A percentile compares a stretch with the other conserved stretches of the same genome.
Evolutionary conservation across 495 filamentous ascomycete species (phyloP).

Genomic region (Podospora sp.): DNA sequence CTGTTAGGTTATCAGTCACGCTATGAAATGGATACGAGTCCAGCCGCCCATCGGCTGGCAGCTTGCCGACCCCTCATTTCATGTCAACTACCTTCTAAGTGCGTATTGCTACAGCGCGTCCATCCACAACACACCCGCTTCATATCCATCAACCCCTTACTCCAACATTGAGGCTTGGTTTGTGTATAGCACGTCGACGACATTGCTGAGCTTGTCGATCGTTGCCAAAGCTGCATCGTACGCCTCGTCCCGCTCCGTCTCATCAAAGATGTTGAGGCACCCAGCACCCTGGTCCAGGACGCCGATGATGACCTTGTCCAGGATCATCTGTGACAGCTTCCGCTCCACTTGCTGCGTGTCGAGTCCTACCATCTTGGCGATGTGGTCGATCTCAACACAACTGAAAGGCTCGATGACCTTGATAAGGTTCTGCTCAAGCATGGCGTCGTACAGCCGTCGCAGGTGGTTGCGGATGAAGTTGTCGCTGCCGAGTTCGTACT

Average conservation of each 20-base stretch:
- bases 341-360: constrained; percentile 96
- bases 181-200: constrained; percentile 95
- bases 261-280: constrained; percentile 95
- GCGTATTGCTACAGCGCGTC: constrained; percentile 14
- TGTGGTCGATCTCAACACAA: constrained; percentile 92
- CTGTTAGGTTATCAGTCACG: not conserved
- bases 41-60: not conserved
- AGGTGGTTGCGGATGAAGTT: constrained; percentile 94
- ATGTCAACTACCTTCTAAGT: constrained; percentile 3
- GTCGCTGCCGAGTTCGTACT: constrained; percentile 88
- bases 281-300: constrained; percentile 97
- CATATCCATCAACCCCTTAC: constrained; percentile 46
- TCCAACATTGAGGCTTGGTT: constrained; percentile 96
- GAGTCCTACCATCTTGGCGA: constrained; percentile 94
- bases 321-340: constrained; percentile 98
- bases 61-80: not conserved
- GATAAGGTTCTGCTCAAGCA: constrained; percentile 98
- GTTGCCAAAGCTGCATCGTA: constrained; percentile 94
- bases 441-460: constrained; percentile 91
- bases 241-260: constrained; percentile 86
- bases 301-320: constrained; percentile 97
- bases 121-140: not conserved
- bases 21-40: not conserved
- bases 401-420: constrained; percentile 99
- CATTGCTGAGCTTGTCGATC: constrained; percentile 95